Conservation (phyloP, 2,329 filamentous ascomycete species). For the Fusarium beomiforme region DNA sequence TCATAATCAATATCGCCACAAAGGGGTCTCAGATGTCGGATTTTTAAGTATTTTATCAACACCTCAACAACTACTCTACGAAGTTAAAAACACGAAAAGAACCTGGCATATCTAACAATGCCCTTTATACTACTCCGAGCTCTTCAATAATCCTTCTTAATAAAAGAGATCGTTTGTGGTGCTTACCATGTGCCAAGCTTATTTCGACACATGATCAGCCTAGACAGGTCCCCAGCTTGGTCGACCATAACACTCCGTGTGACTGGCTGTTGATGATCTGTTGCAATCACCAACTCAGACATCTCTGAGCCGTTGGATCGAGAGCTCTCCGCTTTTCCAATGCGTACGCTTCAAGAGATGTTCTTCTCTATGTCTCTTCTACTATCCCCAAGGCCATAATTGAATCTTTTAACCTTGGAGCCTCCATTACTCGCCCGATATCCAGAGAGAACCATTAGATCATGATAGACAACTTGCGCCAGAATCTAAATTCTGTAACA, state of each 20-base stretch:
- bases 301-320: constrained; percentile 26
- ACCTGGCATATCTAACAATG: background rate
- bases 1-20: constrained; percentile 20
- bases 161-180: background rate
- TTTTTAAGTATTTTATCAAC: background rate
- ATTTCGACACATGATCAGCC: constrained; percentile 34
- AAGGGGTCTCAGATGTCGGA: background rate
- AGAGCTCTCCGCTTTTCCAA: constrained; percentile 19
- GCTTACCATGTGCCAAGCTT: constrained; percentile 27
- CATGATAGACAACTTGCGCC: constrained; percentile 29
- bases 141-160: background rate
- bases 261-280: constrained; percentile 36
- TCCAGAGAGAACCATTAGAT: background rate
- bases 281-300: constrained; percentile 35
- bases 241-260: constrained; percentile 28
- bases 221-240: constrained; percentile 32
- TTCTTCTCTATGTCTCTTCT: constrained; percentile 6
- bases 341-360: constrained; percentile 6
- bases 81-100: background rate
- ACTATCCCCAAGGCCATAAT: constrained; percentile 6
- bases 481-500: constrained; percentile 6
- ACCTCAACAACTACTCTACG: background rate
- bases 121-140: background rate
- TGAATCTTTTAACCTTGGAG: constrained; percentile 11
- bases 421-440: background rate